These are phyloP conservation scores for Penicillium aurantiogriseum DNA, from an alignment of 2,329 filamentous ascomycete species.

Conservation along the genomic window DNA sequence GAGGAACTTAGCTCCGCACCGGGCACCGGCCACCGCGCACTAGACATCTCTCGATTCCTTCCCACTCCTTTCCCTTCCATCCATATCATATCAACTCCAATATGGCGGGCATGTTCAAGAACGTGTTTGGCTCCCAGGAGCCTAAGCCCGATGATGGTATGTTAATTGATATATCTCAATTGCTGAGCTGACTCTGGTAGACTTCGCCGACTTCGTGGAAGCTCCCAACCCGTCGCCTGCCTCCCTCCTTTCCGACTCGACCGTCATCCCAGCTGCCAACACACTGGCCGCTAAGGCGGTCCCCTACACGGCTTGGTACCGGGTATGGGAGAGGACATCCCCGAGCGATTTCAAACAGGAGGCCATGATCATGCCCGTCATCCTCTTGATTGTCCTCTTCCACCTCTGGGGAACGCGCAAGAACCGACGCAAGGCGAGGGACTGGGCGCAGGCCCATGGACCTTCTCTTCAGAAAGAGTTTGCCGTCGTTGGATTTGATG, in stretches of 20 bases:
- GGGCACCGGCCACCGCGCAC: slow-evolving; percentile 7
- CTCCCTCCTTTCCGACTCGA: slow-evolving; percentile 46
- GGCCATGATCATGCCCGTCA: slow-evolving; percentile 73
- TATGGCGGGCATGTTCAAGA: slow-evolving; percentile 43
- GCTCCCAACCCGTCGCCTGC: slow-evolving; percentile 64
- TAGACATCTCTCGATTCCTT: slow-evolving; percentile 17
- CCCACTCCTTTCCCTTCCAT: slow-evolving; percentile 26
- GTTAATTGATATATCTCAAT: slow-evolving; percentile 17
- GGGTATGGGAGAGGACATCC: slow-evolving; percentile 85
- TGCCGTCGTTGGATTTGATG: slow-evolving; percentile 77
- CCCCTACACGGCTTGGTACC: slow-evolving; percentile 94
- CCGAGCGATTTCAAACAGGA: slow-evolving; percentile 84
- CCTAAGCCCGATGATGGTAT: slow-evolving; percentile 39
- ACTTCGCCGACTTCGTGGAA: slow-evolving; percentile 91
- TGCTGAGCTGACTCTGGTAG: slow-evolving; percentile 49
- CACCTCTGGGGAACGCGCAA: slow-evolving; percentile 77
- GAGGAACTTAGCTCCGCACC: slow-evolving; percentile 31
- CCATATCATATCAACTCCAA: slow-evolving; percentile 12
- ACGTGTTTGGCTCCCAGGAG: slow-evolving; percentile 38
- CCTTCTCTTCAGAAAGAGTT: slow-evolving; percentile 76
- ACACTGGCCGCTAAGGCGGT: slow-evolving; percentile 51
- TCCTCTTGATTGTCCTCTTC: slow-evolving; percentile 70
- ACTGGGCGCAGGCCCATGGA: slow-evolving; percentile 75
- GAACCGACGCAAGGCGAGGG: slow-evolving; percentile 76
- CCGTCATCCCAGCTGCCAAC: slow-evolving; percentile 43